These are phyloP conservation scores for Cytospora schulzeri DNA, from an alignment of 2,329 filamentous ascomycete genomes.

Conservation along the genomic window DNA sequence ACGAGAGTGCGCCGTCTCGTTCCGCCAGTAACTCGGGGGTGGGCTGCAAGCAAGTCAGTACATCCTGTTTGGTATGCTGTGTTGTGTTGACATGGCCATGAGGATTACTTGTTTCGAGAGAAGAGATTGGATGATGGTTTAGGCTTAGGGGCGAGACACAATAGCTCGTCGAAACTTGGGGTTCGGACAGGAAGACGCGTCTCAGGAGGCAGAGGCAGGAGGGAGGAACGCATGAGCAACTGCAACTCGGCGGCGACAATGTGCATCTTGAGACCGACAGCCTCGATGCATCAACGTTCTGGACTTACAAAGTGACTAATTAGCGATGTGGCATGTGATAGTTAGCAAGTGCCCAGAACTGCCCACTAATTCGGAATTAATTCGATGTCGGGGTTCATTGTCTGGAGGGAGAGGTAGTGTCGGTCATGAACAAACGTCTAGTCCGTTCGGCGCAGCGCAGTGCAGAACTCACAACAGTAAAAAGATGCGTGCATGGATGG, in stretches of 20 bases:
- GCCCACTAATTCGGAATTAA: background rate
- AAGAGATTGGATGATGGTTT: background rate
- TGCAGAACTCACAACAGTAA: conserved; percentile 21
- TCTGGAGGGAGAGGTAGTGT: background rate
- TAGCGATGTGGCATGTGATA: conserved; percentile 11
- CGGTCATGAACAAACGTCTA: conserved; percentile 5
- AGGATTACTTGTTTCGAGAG: background rate
- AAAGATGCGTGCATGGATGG: conserved; percentile 9
- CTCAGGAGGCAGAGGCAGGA: background rate
- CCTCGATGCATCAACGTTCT: background rate
- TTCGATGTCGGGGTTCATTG: conserved; percentile 12
- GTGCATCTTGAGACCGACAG: background rate
- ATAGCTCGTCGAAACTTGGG: background rate
- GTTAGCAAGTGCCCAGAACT: conserved; percentile 11
- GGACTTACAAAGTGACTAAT: conserved; percentile 15
- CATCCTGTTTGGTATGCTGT: background rate
- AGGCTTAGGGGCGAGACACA: background rate
- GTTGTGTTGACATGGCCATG: background rate
- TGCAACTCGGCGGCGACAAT: background rate
- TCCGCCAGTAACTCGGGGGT: conserved; percentile 12
- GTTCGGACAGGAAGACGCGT: background rate
- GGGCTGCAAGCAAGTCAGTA: conserved; percentile 19
- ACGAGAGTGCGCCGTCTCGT: background rate
- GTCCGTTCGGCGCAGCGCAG: conserved; percentile 3
- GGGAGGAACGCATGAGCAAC: background rate